Evolutionary conservation across 2,329 filamentous ascomycete species (phyloP), one percentile per base, ranked within the genome.

Genomic region (Sporothrix humicola): DNA sequence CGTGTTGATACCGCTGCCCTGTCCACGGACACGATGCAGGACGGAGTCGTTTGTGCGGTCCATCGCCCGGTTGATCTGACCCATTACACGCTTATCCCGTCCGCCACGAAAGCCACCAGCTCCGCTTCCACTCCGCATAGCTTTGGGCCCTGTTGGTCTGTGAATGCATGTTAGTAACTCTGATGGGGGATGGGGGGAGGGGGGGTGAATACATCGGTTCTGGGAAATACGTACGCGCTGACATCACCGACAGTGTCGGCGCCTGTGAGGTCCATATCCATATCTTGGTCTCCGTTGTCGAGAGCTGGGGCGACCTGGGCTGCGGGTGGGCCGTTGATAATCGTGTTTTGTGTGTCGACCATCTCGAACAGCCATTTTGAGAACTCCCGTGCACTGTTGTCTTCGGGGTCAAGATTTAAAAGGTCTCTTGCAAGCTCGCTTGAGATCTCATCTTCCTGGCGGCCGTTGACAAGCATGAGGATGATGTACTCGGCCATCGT

Each of bases 401-500:
- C 95, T 74, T 97, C 94, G 65, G 94, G 90, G 2, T 90, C 90
- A 4, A 98, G 88, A 73, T 90, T 90, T 2, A 99, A 88, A 58
- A 99, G 88, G 78, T 99, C 96, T 76, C 91, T 92, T 0, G 95
- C 92, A 15, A 99, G 89, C 81, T 99, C 96, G 59, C 89, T 86
- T 10, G 94, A 92, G 77, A 99, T 95, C 81, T 98, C 92, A 69
- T 95, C 90, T 81, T 97, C 92, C 3, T 92, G 94, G 83, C 97
- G 98, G 79, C 95, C 94, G 83, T 98, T 98, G 76, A 93, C 93
- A 46, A 99, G 89, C 95, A 98, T 98, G 76, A 98, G 89, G 74
- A 98, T 92, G 77, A 99, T 96, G 84, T 98, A 99, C 84, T 99
- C 96, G 74, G 94, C 92, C 74, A 99, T 89, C 52, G 94, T 93